Evolutionary conservation across 169 alveolate genomes (phyloP).

Genomic region (Theileria annulata): DNA sequence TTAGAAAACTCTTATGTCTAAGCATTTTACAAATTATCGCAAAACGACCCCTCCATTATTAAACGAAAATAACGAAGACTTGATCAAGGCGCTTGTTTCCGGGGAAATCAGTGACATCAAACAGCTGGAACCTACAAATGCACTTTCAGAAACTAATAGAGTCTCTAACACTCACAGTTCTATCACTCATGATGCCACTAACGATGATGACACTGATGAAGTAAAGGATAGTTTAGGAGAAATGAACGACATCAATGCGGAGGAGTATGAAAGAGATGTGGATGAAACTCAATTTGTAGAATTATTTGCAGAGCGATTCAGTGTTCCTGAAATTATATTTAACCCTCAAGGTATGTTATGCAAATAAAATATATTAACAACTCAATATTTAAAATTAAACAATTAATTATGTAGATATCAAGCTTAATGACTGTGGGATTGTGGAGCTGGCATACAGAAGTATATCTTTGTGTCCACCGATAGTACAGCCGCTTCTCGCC

Average conservation of each 20-base stretch:
- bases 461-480: slow-evolving; percentile 42
- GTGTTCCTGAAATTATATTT: slow-evolving; percentile 55
- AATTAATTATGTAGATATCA: slow-evolving; percentile 15
- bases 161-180: neutral
- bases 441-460: slow-evolving; percentile 56
- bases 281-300: slow-evolving; percentile 20
- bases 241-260: neutral
- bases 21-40: slow-evolving; percentile 46
- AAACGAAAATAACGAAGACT: slow-evolving; percentile 8
- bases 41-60: slow-evolving; percentile 46
- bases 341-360: slow-evolving; percentile 50
- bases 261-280: slow-evolving; percentile 10
- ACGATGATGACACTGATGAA: neutral
- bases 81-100: slow-evolving; percentile 25
- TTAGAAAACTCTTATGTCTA: slow-evolving; percentile 36
- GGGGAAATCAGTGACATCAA: slow-evolving; percentile 8
- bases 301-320: slow-evolving; percentile 53
- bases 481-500: slow-evolving; percentile 50
- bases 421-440: slow-evolving; percentile 63
- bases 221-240: neutral
- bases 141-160: neutral
- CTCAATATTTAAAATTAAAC: neutral
- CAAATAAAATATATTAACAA: neutral
- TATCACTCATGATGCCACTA: neutral
- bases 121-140: slow-evolving; percentile 1